A percentile compares a stretch with the other conserved stretches of the same genome.
Conservation (phyloP, 768 basidiomycete genomes). For the Leccinum uliginosum region DNA sequence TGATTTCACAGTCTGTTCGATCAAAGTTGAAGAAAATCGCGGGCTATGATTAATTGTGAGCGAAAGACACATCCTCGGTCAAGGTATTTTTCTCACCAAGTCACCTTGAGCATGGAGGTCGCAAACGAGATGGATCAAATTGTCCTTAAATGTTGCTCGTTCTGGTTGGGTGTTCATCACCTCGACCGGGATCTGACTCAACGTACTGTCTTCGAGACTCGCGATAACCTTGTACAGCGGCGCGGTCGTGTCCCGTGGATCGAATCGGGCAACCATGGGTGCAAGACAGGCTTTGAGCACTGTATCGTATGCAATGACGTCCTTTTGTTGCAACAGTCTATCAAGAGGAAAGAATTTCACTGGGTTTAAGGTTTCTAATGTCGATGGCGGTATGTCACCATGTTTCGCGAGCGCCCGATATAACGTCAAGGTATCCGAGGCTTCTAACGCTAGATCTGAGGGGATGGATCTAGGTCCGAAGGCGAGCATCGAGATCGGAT, state of each 20-base stretch:
- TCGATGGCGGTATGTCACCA: conserved; percentile 20
- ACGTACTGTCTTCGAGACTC: conserved; percentile 37
- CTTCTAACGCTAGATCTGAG: conserved; percentile 59
- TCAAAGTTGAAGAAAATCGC: conserved; percentile 69
- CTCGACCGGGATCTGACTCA: conserved; percentile 18
- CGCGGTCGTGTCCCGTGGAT: conserved; percentile 32
- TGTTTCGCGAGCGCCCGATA: conserved; percentile 40
- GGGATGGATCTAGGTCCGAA: conserved; percentile 51
- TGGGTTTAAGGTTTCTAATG: conserved; percentile 36
- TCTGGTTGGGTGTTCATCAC: conserved; percentile 33
- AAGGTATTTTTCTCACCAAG: conserved; percentile 42
- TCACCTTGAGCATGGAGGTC: conserved; percentile 53
- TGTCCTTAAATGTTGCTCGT: conserved; percentile 30
- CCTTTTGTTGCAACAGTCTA: conserved; percentile 50
- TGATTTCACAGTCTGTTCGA: conserved; percentile 52
- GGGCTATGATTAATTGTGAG: conserved; percentile 37
- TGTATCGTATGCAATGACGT: conserved; percentile 56
- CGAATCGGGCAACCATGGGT: conserved; percentile 33
- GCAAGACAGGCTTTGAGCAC: conserved; percentile 44
- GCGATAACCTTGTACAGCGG: conserved; percentile 37
- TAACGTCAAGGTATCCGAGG: conserved; percentile 50
- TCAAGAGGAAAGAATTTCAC: conserved; percentile 39
- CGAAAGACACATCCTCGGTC: background rate
- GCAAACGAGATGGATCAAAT: conserved; percentile 49
- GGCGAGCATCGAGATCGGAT: conserved; percentile 58